Evolutionary conservation across 176 grass and related monocot species (phyloP).

Genomic region (Microstegium vimineum): DNA sequence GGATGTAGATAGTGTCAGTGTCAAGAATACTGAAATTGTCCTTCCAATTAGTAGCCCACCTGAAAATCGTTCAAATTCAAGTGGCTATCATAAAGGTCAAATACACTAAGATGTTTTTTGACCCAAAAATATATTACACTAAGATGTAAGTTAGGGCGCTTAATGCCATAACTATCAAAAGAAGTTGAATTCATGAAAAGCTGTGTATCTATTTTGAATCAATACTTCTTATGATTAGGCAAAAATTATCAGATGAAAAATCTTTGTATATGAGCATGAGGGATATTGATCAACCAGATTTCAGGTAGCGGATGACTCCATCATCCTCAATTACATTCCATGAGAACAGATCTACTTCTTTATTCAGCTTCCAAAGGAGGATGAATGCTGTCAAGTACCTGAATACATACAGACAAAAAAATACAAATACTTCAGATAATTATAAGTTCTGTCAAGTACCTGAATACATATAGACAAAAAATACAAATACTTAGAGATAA

Average conservation of each 20-base stretch:
- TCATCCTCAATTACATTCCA: slow-evolving; percentile 42
- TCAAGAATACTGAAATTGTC: slow-evolving; percentile 71
- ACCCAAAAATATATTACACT: neutral
- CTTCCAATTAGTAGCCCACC: slow-evolving; percentile 79
- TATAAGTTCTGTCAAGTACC: no score
- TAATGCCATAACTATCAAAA: neutral
- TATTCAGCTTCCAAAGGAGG: slow-evolving; percentile 85
- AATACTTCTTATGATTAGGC: neutral
- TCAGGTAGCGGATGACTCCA: slow-evolving; percentile 65
- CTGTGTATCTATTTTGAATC: neutral
- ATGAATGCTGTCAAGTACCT: slow-evolving; percentile 83
- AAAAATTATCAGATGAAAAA: neutral
- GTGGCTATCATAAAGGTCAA: slow-evolving; percentile 12
- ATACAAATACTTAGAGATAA: slow-evolving; percentile 19
- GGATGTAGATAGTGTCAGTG: slow-evolving; percentile 73
- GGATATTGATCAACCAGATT: slow-evolving; percentile 62
- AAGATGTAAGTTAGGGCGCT: neutral
- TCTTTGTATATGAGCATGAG: slow-evolving; percentile 13
- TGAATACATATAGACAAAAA: neutral
- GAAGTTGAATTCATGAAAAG: neutral
- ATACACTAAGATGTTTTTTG: neutral
- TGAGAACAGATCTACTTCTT: slow-evolving; percentile 61
- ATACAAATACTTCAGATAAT: neutral
- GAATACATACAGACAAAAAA: slow-evolving; percentile 21
- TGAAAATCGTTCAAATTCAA: slow-evolving; percentile 31